Evolutionary conservation across 768 basidiomycete genomes (phyloP), one percentile per base, ranked within the genome.

Genomic region (Chlorophyllum brunneum): DNA sequence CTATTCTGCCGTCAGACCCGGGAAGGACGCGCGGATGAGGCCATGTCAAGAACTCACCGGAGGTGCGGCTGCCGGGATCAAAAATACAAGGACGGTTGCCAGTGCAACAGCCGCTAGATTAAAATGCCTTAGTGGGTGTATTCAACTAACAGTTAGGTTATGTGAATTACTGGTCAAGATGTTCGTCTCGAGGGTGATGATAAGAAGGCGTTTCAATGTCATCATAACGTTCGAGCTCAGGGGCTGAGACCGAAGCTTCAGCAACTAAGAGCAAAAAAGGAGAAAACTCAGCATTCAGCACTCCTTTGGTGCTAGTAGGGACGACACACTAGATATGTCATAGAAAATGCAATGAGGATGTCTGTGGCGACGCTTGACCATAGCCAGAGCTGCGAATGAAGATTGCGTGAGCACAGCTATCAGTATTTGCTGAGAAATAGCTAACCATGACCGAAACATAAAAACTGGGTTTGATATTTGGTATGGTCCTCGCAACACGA

Each of bases 41-140:
- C 34, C 18, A 24, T 9, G n/a, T n/a, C n/a, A n/a, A 7, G 5
- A 26, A 30, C 51, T 52, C 29, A 52, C 51, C 13, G 51, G 51
- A 37, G 51, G 51, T 27, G 42, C 31, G 9, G 44, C 1, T 3
- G 51, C 16, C 33, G 10, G 33, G 15, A 37, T 3, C 2, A 44
- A 9, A 37, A 52, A 52, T 5, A 52, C 18, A 15, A 44, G 27
- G 15, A 38, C 51, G 7, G 27, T 26, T 8, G 42, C 42, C 16
- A 52, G 29, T 24, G 51, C 51, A 2, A 44, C 51, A 20, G 43
- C 42, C 16, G 51, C 51, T 52, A 23, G 7, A 23, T n/a, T 16
- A 9, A n/a, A 48, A n/a, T 2, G n/a, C 27, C 2, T 9, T 11
- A 2, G 27, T 33, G 20, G 33, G 27, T 18, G n/a, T 18, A 22